Conservation (phyloP, 2,329 filamentous ascomycete species). For the Phoma sp. region DNA sequence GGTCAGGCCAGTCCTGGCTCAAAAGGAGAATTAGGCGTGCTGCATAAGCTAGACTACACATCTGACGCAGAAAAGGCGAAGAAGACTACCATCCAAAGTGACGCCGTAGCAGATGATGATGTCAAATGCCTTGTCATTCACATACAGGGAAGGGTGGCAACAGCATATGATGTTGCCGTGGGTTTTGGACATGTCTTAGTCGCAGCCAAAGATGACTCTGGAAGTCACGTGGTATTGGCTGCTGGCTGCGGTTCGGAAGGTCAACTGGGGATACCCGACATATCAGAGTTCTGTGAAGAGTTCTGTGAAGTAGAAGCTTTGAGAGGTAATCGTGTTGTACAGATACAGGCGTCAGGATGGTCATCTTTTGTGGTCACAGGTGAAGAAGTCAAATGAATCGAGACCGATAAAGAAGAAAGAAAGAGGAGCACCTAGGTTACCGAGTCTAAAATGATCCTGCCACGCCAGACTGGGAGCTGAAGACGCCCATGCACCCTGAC, state of each 20-base stretch:
- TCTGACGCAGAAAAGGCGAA: background rate
- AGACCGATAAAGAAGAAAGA: background rate
- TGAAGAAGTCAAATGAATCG: background rate
- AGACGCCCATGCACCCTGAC: too few relatives aligned
- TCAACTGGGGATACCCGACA: conserved; percentile 30
- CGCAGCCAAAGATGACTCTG: conserved; percentile 19
- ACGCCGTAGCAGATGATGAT: conserved; percentile 34
- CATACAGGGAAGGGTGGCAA: conserved; percentile 27
- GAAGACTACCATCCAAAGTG: conserved; percentile 4
- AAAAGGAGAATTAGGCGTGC: conserved; percentile 22
- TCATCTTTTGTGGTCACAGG: conserved; percentile 29
- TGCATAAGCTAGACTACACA: conserved; percentile 10
- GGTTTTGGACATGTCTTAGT: conserved; percentile 39
- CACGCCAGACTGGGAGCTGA: background rate
- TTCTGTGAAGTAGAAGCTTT: conserved; percentile 32
- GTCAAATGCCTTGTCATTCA: conserved; percentile 30
- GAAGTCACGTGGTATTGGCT: conserved; percentile 27
- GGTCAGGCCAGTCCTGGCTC: conserved; percentile 37
- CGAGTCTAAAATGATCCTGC: background rate
- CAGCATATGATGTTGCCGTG: conserved; percentile 33
- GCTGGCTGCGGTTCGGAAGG: conserved; percentile 33
- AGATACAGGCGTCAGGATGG: conserved; percentile 35
- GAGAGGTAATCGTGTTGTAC: conserved; percentile 24
- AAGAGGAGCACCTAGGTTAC: background rate
- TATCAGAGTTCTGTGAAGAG: conserved; percentile 18